Conservation (phyloP, 257 asterid genomes). For the Paraleonurus japonicus region DNA sequence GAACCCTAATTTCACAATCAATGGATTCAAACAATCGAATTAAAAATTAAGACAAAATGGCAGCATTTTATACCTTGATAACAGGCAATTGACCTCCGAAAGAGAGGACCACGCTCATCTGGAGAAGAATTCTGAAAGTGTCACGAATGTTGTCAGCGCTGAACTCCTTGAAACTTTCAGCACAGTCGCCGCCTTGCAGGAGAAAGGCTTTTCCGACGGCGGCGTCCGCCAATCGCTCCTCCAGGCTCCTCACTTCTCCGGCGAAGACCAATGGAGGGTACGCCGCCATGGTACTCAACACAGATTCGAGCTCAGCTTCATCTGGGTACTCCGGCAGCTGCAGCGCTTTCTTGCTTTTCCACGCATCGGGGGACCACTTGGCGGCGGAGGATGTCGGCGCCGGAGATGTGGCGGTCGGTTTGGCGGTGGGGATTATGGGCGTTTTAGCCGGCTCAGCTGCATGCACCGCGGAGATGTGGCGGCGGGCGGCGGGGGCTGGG, state of each 20-base stretch:
- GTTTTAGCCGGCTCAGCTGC: slow-evolving; percentile 71
- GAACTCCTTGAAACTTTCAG: slow-evolving; percentile 82
- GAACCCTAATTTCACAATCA: slow-evolving; percentile 12
- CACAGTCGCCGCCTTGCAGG: slow-evolving; percentile 91
- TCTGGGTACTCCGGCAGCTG: slow-evolving; percentile 83
- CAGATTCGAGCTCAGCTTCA: slow-evolving; percentile 56
- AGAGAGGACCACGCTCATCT: slow-evolving; percentile 81
- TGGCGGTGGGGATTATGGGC: slow-evolving; percentile 29
- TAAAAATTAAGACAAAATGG: no score
- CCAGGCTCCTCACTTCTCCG: slow-evolving; percentile 78
- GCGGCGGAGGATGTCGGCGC: slow-evolving; percentile 20
- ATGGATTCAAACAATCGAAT: neutral
- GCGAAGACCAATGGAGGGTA: slow-evolving; percentile 87
- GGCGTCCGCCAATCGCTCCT: slow-evolving; percentile 76
- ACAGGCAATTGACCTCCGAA: slow-evolving; percentile 89
- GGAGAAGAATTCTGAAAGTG: slow-evolving; percentile 72
- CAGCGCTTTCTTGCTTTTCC: slow-evolving; percentile 73
- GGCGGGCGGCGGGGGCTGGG: slow-evolving; percentile 41
- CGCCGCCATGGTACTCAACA: slow-evolving; percentile 51
- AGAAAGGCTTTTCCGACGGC: slow-evolving; percentile 79
- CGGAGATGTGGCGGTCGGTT: slow-evolving; percentile 24
- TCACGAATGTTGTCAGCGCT: slow-evolving; percentile 75
- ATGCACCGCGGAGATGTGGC: slow-evolving; percentile 60
- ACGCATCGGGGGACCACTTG: slow-evolving; percentile 55
- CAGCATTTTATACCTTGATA: slow-evolving; percentile 45